Base-by-base conservation (phyloP, 1,284 basidiomycete genomes). In the Vanrija humicola region DNA sequence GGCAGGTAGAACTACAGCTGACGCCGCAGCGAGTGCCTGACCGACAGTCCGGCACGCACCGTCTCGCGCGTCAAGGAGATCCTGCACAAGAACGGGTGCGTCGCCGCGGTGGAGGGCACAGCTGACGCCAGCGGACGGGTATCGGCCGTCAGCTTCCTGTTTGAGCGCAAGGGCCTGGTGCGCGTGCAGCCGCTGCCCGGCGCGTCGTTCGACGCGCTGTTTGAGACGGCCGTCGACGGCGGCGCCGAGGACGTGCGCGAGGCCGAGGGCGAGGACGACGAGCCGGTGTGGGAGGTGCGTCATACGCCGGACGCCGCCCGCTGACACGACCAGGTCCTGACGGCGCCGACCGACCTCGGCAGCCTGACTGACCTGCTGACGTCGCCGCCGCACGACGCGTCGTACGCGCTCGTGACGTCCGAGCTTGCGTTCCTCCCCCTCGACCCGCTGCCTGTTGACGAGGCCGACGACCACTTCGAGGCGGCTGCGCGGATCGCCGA, bases 81-180 rank as follows among this genome's bases (percentile, higher is more conserved):
- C 21, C 72, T 90, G 49, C 80, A 78, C 29, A 74, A 77, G 38
- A 79, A 86, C 64, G 80, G 81, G 89, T 89, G 60, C 56, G 81
- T 69, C 5, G 15, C 50, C 48, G 21, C 38, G 7, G 47, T 46
- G 40, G 48, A 43, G 15, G 47, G 6, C 46, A 19, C 12, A 25
- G 43, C 23, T 25, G n/a, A 43, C 49, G 44, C 23, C 59, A 89
- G 88, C 25, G 85, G 83, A 34, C 86, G 84, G 23, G 77, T 86
- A 48, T 81, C 89, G 1, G 83, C 87, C 2, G 87, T 90, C 15
- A 81, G 82, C 47, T 92, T 86, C 73, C 82, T 90, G 79, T 92
- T 91, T 68, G 79, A 83, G 57, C 82, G 84, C 50, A 81, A 82
- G 68, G 89, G 87, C 10, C 76, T 81, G 43, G 82, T 90, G 43